Base-by-base conservation (phyloP, 2,329 filamentous ascomycete species). In the Cercospora brassicicola region DNA sequence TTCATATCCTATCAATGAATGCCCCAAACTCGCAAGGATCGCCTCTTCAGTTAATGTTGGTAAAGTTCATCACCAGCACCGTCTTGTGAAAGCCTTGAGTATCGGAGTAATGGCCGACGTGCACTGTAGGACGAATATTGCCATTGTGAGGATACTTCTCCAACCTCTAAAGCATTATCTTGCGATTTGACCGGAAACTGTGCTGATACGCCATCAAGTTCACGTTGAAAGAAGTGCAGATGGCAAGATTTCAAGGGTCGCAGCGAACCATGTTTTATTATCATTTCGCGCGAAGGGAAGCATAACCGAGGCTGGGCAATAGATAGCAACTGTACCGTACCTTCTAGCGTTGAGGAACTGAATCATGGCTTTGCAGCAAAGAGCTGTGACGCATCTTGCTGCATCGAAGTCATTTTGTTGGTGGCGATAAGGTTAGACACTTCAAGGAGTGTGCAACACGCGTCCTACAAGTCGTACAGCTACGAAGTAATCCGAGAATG, bases 221-320 rank as follows among this genome's bases (percentile, higher is more conserved):
- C 5, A 61, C 18, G 11, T 15, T 18, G 33, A 26, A 26, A 23
- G 39, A 11, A 39, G 31, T 23, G 33, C 4, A 30, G 15, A 15
- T 26, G 13, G 11, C 33, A 42, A 30, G 20, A 20, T 15, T 36
- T 28, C 0, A 36, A 39, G 11, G 10, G 39, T 2, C 31, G 4
- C 57, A 39, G 20, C 9, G 13, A 23, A 28, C 33, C 18, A 60
- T 39, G 8, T 23, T 60, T 42, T n/a, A 26, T 30, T 55, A 15
- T 55, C 48, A 26, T 55, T 5, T 55, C 23, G 59, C 59, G 28
- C 42, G 42, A 62, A 31, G 11, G 59, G 39, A 62, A 62, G 59
- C 59, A 62, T 51, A 30, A 48, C 39, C 59, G 42, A 48, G 36
- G 59, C 33, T 48, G 39, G 59, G 33, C 59, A 48, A 48, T 48